phyloP scores from a whole-genome alignment of 73 alveolate genomes.

The Paramecium sonneborni region DNA sequence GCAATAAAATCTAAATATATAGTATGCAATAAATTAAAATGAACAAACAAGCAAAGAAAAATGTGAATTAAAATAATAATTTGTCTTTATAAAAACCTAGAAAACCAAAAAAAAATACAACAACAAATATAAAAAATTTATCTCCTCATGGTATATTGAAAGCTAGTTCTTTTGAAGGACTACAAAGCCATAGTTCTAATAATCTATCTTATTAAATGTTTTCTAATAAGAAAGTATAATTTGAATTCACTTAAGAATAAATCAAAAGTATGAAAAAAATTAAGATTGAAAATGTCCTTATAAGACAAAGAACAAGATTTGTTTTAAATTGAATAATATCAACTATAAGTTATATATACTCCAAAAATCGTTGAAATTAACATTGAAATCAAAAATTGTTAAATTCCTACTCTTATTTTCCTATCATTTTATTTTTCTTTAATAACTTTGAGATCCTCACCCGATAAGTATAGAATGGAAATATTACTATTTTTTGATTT shows the following conservation, averaged over 20 bases:
- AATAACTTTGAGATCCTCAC: background rate
- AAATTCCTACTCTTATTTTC: background rate
- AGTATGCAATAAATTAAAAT: background rate
- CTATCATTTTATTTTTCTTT: background rate
- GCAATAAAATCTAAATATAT: background rate
- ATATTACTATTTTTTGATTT: background rate
- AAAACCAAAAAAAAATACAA: background rate
- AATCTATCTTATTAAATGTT: background rate
- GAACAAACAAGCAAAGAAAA: background rate
- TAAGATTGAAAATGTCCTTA: background rate
- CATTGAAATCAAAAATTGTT: background rate
- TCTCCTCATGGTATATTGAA: background rate
- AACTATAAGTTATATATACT: slow-evolving; percentile 11
- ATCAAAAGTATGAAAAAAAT: background rate
- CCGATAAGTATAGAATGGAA: background rate
- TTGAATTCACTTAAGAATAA: background rate
- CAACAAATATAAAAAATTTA: background rate
- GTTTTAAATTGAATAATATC: background rate
- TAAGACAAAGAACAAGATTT: background rate
- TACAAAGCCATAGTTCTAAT: background rate
- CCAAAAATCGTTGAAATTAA: background rate
- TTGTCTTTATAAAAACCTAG: background rate
- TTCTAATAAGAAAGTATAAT: background rate
- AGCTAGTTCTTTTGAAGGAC: background rate
- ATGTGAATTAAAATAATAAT: background rate